These are phyloP conservation scores for Neopestalotiopsis sp. DNA, from an alignment of 2,329 filamentous ascomycete genomes.

Conservation along the genomic window DNA sequence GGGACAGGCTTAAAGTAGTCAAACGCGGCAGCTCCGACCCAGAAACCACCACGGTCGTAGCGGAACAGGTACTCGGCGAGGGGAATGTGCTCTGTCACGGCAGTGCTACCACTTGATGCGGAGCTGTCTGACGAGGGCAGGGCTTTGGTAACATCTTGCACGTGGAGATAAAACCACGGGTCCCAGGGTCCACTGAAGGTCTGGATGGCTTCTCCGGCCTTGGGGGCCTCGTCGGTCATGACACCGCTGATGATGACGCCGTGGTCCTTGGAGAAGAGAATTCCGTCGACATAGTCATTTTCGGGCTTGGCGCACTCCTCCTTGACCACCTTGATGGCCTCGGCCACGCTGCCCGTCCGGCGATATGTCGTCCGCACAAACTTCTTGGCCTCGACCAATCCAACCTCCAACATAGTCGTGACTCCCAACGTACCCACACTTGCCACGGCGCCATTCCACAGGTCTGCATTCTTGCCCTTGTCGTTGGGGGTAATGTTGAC, in stretches of 20 bases:
- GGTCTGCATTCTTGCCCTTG: conserved; percentile 46
- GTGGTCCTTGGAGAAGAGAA: conserved; percentile 65
- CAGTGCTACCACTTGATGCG: conserved; percentile 26
- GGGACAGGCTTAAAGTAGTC: conserved; percentile 70
- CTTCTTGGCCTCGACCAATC: conserved; percentile 62
- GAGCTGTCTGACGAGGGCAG: conserved; percentile 32
- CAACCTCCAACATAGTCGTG: conserved; percentile 70
- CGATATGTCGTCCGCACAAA: conserved; percentile 70
- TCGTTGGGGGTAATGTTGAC: conserved; percentile 51
- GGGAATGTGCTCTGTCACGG: conserved; percentile 63
- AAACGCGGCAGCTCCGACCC: conserved; percentile 72
- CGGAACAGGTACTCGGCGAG: conserved; percentile 77
- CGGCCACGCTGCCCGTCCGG: conserved; percentile 53
- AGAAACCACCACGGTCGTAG: conserved; percentile 78
- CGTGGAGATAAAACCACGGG: conserved; percentile 81
- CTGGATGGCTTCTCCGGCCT: conserved; percentile 30
- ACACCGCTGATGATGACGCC: conserved; percentile 72
- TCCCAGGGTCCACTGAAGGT: conserved; percentile 62
- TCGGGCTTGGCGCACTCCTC: conserved; percentile 48
- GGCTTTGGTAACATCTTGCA: conserved; percentile 49
- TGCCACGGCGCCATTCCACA: conserved; percentile 71
- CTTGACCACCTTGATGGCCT: conserved; percentile 54
- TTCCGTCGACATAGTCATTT: conserved; percentile 77
- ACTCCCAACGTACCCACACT: conserved; percentile 73
- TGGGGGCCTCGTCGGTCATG: conserved; percentile 60